These are phyloP conservation scores for Buxus sempervirens DNA, from an alignment of 164 flowering plant species.

Conservation along the genomic window DNA sequence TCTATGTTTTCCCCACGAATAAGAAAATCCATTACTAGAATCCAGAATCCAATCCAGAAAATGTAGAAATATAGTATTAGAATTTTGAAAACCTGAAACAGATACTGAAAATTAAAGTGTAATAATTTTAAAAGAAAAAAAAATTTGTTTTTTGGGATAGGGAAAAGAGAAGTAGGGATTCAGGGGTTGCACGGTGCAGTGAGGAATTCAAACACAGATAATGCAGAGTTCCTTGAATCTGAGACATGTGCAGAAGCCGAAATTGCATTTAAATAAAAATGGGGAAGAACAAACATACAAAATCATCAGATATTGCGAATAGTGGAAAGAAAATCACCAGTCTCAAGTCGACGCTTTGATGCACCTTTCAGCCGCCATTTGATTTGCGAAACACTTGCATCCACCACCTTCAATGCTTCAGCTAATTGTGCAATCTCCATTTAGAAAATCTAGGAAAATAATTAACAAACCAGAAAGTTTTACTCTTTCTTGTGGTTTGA, in stretches of 20 bases:
- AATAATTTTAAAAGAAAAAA: too few relatives aligned
- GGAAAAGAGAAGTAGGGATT: too few relatives aligned
- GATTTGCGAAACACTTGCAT: constrained; percentile 37
- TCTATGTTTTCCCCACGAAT: too few relatives aligned
- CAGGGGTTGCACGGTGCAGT: too few relatives aligned
- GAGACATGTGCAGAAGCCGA: neutral
- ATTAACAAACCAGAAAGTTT: neutral
- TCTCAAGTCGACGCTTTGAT: constrained; percentile 60
- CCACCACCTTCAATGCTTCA: constrained; percentile 38
- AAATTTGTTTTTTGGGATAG: too few relatives aligned
- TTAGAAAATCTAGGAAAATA: neutral
- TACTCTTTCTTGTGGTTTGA: neutral
- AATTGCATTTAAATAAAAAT: neutral
- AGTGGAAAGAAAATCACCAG: constrained; percentile 31
- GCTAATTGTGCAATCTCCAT: constrained; percentile 37
- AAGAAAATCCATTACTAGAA: too few relatives aligned
- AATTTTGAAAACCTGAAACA: too few relatives aligned
- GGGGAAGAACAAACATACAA: neutral
- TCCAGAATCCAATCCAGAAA: too few relatives aligned
- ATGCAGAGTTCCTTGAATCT: neutral
- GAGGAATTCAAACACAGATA: too few relatives aligned
- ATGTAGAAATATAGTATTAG: too few relatives aligned
- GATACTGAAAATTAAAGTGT: too few relatives aligned
- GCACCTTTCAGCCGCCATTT: constrained; percentile 70
- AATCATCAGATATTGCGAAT: neutral